Base-by-base conservation (phyloP, 1,284 basidiomycete species). In the Ceraceosorus guamensis region DNA sequence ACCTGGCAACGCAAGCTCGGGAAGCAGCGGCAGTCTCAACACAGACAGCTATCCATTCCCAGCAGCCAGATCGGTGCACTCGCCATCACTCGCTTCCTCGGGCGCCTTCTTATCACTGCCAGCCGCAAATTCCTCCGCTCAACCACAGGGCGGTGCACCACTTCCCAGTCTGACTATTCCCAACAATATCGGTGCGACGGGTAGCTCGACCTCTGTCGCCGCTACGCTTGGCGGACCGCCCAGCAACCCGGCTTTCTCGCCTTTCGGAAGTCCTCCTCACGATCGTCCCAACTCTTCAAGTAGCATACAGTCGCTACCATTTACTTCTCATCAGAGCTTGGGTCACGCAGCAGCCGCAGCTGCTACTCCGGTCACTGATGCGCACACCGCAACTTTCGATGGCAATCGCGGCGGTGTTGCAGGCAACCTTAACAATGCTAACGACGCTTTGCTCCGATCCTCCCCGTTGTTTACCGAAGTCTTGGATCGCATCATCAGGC, bases 401-500 rank as follows among this genome's bases (percentile, higher is more conserved):
- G 24, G 24, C 24, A 24, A 24, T 24, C 24, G 24, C 24, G 24
- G 24, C 3, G 24, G 24, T 24, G 24, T 24, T 24, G 3, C 3
- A 1, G 24, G 24, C 24, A 24, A 1, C 24, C 24, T 3, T 24
- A 24, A 24, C 24, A 24, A 24, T 41, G 39, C 39, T 16, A 16
- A 11, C 39, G 65, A 67, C 13, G 56, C 61, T 6, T 35, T 37
- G 5, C 41, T 59, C 7, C 50, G 24, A 48, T 58, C 63, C 30
- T 58, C 53, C n/a, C 46, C 62, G 16, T 32, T 87, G 61, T 83
- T 90, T 59, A 83, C 84, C 60, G 87, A 89, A 59, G 80, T 90
- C 52, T 75, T 89, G 37, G 86, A 87, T 60, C 84, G 88, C 35
- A 80, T 91, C 46, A 77, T 82, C 37, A 83, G 85, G 50, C 85